Base-by-base conservation (phyloP, 2,329 filamentous ascomycete species). In the Alternaria sp. region DNA sequence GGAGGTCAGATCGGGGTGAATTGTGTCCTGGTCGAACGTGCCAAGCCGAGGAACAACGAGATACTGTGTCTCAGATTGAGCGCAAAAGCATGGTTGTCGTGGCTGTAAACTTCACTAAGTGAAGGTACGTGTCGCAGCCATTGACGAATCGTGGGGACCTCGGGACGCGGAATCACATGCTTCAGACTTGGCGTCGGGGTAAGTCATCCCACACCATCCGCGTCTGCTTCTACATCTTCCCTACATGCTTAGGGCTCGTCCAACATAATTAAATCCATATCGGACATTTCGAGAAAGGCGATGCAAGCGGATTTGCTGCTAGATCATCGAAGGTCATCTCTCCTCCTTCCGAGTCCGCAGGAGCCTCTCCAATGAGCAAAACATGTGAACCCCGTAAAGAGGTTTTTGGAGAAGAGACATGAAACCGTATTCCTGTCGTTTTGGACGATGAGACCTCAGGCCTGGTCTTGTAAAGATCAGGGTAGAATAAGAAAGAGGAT, bases 141-240 rank as follows among this genome's bases (percentile, higher is more conserved):
- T 59, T 55, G 53, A 28, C 59, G 45, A 63, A 63, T 65, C 65
- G 46, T 51, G 37, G 30, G 49, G 43, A 51, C 21, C 45, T 51
- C 54, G 47, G 23, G 30, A 62, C 60, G 58, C 60, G 60, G 15
- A 33, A 15, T 59, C 60, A 54, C 47, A 47, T 62, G 60, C 60
- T 21, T 6, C 4, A n/a, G 30, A 18, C 11, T 55, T 53, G 14
- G 49, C 49, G 49, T 20, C 3, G 15, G 44, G 10, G 20, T 3
- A 44, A 44, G 10, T 4, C 41, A n/a, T 0, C 3, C 14, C 7
- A 37, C 2, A 0, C 4, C 15, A 41, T 3, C 33, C 33, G 1
- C 15, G 33, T 10, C 33, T 18, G 2, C 0, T 41, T 41, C 15
- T 4, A 41, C 33, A 41, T 41, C 1, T n/a, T 37, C 33, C 3